Percentiles rank a stretch among this genome's conserved stretches.
Conservation (phyloP, 805 yeast species). For the Isabelozyma pseudorhagii region DNA sequence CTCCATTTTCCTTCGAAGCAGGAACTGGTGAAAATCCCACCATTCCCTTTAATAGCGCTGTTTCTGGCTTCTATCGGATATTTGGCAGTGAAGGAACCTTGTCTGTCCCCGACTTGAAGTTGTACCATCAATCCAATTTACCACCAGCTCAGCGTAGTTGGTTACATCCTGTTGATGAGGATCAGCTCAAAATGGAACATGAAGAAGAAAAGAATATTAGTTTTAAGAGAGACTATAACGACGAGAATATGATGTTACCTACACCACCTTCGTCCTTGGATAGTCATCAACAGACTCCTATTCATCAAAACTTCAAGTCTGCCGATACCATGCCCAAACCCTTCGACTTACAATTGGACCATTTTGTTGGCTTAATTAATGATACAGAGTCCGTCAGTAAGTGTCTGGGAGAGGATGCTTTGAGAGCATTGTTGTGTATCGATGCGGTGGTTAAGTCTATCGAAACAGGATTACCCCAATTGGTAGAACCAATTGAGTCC, state of each 20-base stretch:
- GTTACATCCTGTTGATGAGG: slow-evolving; percentile 23
- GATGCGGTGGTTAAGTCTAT: slow-evolving; percentile 32
- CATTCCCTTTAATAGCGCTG: slow-evolving; percentile 25
- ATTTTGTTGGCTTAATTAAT: slow-evolving; percentile 32
- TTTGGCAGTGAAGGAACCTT: slow-evolving; percentile 39
- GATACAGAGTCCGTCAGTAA: slow-evolving; percentile 23
- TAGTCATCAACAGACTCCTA: slow-evolving; percentile 15
- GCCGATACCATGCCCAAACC: slow-evolving; percentile 19
- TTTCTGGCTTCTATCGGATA: slow-evolving; percentile 35
- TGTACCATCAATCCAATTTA: slow-evolving; percentile 27
- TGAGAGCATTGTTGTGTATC: slow-evolving; percentile 30
- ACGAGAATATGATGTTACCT: slow-evolving; percentile 9
- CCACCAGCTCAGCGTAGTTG: slow-evolving; percentile 20
- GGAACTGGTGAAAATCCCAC: slow-evolving; percentile 45
- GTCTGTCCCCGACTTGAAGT: slow-evolving; percentile 38
- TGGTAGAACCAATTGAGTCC: slow-evolving; percentile 5
- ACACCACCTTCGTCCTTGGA: slow-evolving; percentile 33
- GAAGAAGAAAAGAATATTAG: slow-evolving; percentile 3
- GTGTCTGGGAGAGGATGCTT: slow-evolving; percentile 33
- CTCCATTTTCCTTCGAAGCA: slow-evolving; percentile 39
- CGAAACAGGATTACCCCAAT: slow-evolving; percentile 23
- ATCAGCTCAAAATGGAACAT: slow-evolving; percentile 15
- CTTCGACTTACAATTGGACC: slow-evolving; percentile 37
- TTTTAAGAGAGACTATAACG: slow-evolving; percentile 3
- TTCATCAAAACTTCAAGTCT: slow-evolving; percentile 8